Evolutionary conservation across 768 basidiomycete species (phyloP).

Genomic region (Dentipellis fragilis): DNA sequence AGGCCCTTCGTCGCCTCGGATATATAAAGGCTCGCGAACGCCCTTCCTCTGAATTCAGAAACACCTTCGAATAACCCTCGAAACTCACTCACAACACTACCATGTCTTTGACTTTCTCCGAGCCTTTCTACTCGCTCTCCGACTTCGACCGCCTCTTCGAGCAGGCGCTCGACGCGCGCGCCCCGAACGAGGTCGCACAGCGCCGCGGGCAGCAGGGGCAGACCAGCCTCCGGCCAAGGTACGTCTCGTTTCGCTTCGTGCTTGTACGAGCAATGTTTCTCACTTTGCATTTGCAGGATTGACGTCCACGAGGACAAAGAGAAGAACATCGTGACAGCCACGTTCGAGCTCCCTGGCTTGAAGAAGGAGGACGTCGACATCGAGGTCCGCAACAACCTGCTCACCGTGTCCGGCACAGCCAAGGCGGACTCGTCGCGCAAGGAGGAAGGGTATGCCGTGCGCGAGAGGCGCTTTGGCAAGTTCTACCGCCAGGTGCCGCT

Average conservation of each 20-base stretch:
- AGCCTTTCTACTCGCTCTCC: not conserved
- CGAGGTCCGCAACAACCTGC: constrained; percentile 37
- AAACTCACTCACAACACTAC: not conserved
- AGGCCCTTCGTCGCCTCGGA: not conserved
- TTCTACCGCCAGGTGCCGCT: constrained; percentile 17
- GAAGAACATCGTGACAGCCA: constrained; percentile 37
- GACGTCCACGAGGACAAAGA: constrained; percentile 40
- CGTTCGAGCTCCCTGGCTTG: constrained; percentile 47
- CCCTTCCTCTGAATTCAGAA: not conserved
- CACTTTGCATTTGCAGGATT: constrained; percentile 23
- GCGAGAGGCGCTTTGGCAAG: constrained; percentile 19
- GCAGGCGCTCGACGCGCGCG: not conserved
- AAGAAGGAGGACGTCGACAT: constrained; percentile 39
- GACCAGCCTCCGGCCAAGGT: not conserved
- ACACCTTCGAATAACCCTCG: not conserved
- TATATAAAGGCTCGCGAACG: not conserved
- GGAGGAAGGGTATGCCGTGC: constrained; percentile 23
- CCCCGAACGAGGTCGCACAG: not conserved
- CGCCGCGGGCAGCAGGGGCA: not conserved
- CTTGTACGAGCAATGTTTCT: not conserved
- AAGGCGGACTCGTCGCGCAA: constrained; percentile 24
- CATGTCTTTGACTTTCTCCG: not conserved
- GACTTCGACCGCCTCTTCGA: not conserved
- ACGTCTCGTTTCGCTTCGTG: not conserved
- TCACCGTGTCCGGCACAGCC: constrained; percentile 41